Evolutionary conservation across 1,284 basidiomycete species (phyloP).

Genomic region (Ceratobasidium sp.): DNA sequence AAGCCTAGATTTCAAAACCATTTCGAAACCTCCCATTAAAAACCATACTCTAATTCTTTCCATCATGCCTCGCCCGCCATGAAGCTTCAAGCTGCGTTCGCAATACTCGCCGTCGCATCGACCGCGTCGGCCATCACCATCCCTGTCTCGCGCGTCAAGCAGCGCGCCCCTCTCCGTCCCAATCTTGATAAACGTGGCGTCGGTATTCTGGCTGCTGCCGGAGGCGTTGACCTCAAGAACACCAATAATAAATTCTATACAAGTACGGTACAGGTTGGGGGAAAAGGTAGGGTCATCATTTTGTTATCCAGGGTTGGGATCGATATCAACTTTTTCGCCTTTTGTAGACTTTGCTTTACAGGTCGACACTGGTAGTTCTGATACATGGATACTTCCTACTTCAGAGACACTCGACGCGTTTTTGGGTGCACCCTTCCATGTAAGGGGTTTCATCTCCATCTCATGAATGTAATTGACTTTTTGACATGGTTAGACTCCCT

Average conservation of each 20-base stretch:
- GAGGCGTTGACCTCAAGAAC: constrained; percentile 15
- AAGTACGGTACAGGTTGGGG: constrained; percentile 17
- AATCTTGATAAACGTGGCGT: constrained; percentile 13
- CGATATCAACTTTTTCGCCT: not conserved
- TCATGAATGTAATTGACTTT: too few relatives aligned
- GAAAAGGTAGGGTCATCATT: constrained; percentile 15
- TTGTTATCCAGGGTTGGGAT: not conserved
- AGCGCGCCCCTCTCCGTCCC: constrained; percentile 8
- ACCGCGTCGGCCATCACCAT: constrained; percentile 26
- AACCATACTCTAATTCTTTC: too few relatives aligned
- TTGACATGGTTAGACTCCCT: constrained; percentile 8
- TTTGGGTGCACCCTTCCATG: constrained; percentile 15
- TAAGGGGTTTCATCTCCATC: not conserved
- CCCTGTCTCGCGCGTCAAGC: constrained; percentile 28
- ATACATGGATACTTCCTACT: constrained; percentile 38
- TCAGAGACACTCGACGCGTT: not conserved
- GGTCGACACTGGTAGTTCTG: constrained; percentile 41
- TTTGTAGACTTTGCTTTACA: constrained; percentile 28
- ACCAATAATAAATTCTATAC: constrained; percentile 37
- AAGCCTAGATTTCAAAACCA: too few relatives aligned
- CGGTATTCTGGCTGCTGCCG: constrained; percentile 10
- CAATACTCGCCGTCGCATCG: constrained; percentile 26
- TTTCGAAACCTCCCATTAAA: too few relatives aligned
- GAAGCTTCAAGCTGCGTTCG: constrained; percentile 29
- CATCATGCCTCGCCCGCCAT: not conserved